Percentiles rank a stretch among this genome's conserved stretches.
Evolutionary conservation across 805 yeast species (phyloP).

Genomic region (Saccharomycopsis sp.): DNA sequence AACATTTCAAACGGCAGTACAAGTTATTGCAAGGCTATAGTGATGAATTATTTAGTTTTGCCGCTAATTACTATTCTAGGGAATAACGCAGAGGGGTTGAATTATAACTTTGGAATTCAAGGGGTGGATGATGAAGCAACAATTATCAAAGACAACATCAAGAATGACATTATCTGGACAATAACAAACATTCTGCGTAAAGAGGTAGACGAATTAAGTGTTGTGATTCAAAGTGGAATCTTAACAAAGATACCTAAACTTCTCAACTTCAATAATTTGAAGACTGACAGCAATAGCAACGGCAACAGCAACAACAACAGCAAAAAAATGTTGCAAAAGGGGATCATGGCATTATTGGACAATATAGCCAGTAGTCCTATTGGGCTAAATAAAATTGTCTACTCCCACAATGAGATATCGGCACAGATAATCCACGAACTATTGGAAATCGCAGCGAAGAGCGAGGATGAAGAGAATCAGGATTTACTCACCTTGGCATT

Average conservation of each 20-base stretch:
- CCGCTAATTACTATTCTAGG: constrained; percentile 14
- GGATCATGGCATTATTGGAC: constrained; percentile 13
- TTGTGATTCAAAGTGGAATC: constrained; percentile 12
- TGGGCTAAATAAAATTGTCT: constrained; percentile 9
- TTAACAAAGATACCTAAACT: constrained; percentile 11
- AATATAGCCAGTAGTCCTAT: constrained; percentile 11
- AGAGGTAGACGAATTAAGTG: constrained; percentile 13
- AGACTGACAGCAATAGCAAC: constrained; percentile 7
- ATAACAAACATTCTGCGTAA: constrained; percentile 17
- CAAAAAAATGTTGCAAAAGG: constrained; percentile 13
- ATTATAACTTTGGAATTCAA: not conserved
- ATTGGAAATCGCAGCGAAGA: constrained; percentile 3
- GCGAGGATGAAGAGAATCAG: constrained; percentile 3
- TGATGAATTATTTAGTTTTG: constrained; percentile 11
- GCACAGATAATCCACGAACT: constrained; percentile 5
- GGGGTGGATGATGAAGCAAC: not conserved
- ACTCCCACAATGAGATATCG: constrained; percentile 12
- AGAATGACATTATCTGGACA: constrained; percentile 18
- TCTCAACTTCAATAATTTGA: constrained; percentile 5
- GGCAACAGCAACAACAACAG: constrained; percentile 9
- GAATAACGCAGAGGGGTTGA: not conserved
- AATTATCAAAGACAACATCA: constrained; percentile 1
- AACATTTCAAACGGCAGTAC: constrained; percentile 18
- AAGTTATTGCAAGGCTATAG: constrained; percentile 16
- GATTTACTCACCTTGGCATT: constrained; percentile 14